These are phyloP conservation scores for Lentinula edodes DNA, from an alignment of 768 basidiomycete genomes.

Conservation along the genomic window DNA sequence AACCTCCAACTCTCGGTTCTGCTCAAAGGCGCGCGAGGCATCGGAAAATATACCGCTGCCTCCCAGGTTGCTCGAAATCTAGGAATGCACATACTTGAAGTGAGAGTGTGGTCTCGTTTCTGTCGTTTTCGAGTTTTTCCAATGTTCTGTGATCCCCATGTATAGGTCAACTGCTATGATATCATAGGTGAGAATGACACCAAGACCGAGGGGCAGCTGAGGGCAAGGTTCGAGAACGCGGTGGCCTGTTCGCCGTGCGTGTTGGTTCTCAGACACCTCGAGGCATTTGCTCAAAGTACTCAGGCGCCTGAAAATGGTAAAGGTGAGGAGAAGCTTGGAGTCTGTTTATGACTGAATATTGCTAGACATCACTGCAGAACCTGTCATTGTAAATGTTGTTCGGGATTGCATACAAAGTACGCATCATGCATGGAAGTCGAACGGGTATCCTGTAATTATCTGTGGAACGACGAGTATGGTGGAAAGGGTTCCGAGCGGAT, in stretches of 20 bases:
- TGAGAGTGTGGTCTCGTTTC: constrained; percentile 16
- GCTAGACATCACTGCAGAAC: constrained; percentile 35
- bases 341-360: not conserved
- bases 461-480: constrained; percentile 68
- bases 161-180: constrained; percentile 82
- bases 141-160: not conserved
- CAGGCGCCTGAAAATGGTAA: constrained; percentile 60
- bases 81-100: constrained; percentile 80
- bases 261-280: constrained; percentile 71
- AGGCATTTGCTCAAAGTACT: constrained; percentile 69
- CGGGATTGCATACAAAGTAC: constrained; percentile 59
- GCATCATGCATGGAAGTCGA: constrained; percentile 48
- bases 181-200: constrained; percentile 71
- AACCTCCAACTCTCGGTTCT: constrained; percentile 66
- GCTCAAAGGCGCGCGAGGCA: constrained; percentile 73
- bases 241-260: constrained; percentile 78
- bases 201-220: constrained; percentile 70
- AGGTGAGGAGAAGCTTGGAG: constrained; percentile 32
- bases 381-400: constrained; percentile 49
- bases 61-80: constrained; percentile 50
- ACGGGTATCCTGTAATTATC: constrained; percentile 69
- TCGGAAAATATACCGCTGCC: constrained; percentile 72
- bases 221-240: constrained; percentile 73
- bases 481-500: constrained; percentile 53
- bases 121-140: not conserved